These are phyloP conservation scores for Phytophthora constricta DNA, from an alignment of 352 stramenopile genomes.

Conservation along the genomic window DNA sequence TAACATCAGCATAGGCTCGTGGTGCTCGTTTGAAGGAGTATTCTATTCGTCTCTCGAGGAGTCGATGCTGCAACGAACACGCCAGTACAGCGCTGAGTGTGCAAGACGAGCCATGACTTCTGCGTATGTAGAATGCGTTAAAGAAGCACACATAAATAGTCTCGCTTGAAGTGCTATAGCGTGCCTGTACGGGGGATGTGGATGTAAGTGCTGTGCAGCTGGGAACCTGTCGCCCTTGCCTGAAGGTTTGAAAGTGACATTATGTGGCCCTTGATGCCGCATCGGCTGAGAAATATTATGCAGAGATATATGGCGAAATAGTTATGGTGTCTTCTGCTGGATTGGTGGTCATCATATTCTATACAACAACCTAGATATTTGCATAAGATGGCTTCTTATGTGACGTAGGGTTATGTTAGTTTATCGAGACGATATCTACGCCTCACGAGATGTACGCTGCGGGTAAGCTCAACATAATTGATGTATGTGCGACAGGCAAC, in stretches of 20 bases:
- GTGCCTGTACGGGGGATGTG: not conserved
- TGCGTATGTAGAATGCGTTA: not conserved
- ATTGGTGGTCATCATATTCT: slow-evolving; percentile 8
- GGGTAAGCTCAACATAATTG: slow-evolving; percentile 3
- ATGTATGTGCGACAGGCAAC: no score
- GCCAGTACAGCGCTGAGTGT: not conserved
- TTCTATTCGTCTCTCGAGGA: slow-evolving; percentile 4
- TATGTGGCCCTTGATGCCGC: not conserved
- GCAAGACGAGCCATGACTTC: not conserved
- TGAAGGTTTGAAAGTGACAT: slow-evolving; percentile 3
- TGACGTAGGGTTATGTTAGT: not conserved
- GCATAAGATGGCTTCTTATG: slow-evolving; percentile 12
- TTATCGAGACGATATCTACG: slow-evolving; percentile 10
- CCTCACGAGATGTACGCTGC: not conserved
- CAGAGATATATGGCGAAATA: slow-evolving; percentile 11
- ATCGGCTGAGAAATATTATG: no score
- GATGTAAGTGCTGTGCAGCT: not conserved
- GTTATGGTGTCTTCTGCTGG: not conserved
- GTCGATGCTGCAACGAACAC: not conserved
- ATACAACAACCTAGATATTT: slow-evolving; percentile 10
- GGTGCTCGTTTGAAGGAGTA: not conserved
- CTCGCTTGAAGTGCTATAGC: not conserved
- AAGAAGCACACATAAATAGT: slow-evolving; percentile 2
- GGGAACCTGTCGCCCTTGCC: not conserved
- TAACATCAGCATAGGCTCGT: not conserved